Evolutionary conservation across 116 monocot species (phyloP).

Genomic region (Phalaenopsis hybrid): DNA sequence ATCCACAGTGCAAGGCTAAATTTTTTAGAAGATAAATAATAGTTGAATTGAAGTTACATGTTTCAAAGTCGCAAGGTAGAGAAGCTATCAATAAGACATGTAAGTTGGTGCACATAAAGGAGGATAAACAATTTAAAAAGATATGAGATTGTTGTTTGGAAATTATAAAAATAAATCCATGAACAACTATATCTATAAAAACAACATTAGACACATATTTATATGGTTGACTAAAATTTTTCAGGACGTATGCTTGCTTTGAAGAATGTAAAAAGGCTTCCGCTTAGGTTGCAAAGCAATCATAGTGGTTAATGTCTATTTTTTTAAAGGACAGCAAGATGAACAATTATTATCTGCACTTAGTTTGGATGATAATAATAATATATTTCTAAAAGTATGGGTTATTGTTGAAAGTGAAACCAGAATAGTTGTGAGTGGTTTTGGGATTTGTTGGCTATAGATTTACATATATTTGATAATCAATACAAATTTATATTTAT

Average conservation of each 20-base stretch:
- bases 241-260: neutral
- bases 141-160: neutral
- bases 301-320: neutral
- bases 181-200: neutral
- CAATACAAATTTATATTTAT: neutral
- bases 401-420: neutral
- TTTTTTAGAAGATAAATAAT: no score
- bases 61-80: no score
- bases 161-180: neutral
- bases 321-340: neutral
- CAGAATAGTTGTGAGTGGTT: neutral
- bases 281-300: neutral
- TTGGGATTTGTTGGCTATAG: neutral
- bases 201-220: neutral
- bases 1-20: no score
- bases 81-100: no score
- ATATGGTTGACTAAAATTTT: neutral
- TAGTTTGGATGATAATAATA: neutral
- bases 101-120: no score
- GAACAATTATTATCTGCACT: neutral
- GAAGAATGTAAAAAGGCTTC: neutral
- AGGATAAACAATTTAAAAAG: no score
- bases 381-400: neutral
- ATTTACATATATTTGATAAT: neutral
- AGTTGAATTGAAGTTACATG: no score